Conservation (phyloP, 495 filamentous ascomycete genomes). For the Talaromyces ruber region DNA sequence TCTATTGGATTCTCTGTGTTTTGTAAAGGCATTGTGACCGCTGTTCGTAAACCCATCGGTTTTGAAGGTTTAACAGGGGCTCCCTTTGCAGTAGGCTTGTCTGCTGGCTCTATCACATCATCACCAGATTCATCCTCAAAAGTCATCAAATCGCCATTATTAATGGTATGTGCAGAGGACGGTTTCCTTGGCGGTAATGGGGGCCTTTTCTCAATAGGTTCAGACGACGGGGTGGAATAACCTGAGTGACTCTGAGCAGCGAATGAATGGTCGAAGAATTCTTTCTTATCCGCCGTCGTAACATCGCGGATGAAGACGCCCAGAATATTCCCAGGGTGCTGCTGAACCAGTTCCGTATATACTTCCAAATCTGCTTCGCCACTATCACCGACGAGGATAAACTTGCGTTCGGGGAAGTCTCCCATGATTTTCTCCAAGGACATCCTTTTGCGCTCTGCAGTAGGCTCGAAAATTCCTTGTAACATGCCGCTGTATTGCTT, state of each 20-base stretch:
- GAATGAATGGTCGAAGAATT: slow-evolving; percentile 72
- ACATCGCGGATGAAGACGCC: slow-evolving; percentile 92
- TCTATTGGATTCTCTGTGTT: slow-evolving; percentile 2
- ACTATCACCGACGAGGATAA: slow-evolving; percentile 89
- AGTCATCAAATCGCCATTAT: slow-evolving; percentile 55
- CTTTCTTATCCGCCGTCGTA: slow-evolving; percentile 59
- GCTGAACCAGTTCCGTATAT: slow-evolving; percentile 83
- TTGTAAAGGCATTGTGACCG: slow-evolving; percentile 10
- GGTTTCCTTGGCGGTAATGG: slow-evolving; percentile 24
- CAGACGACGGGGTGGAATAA: slow-evolving; percentile 8
- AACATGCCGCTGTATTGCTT: slow-evolving; percentile 95
- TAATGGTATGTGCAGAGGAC: slow-evolving; percentile 20
- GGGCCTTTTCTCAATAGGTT: slow-evolving; percentile 21
- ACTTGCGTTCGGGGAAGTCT: slow-evolving; percentile 85
- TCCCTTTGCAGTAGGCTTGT: slow-evolving; percentile 9
- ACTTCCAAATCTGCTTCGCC: slow-evolving; percentile 96
- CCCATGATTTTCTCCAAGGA: slow-evolving; percentile 74
- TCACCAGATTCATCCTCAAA: slow-evolving; percentile 42
- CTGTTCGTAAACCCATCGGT: slow-evolving; percentile 52
- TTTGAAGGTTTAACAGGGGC: slow-evolving; percentile 60
- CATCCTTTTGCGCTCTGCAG: slow-evolving; percentile 85
- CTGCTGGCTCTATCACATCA: background rate
- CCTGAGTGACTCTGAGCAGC: slow-evolving; percentile 18
- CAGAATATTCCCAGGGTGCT: slow-evolving; percentile 73
- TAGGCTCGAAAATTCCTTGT: slow-evolving; percentile 95